phyloP scores from a whole-genome alignment of 805 yeast species.

The Priceomyces haplophilus region DNA sequence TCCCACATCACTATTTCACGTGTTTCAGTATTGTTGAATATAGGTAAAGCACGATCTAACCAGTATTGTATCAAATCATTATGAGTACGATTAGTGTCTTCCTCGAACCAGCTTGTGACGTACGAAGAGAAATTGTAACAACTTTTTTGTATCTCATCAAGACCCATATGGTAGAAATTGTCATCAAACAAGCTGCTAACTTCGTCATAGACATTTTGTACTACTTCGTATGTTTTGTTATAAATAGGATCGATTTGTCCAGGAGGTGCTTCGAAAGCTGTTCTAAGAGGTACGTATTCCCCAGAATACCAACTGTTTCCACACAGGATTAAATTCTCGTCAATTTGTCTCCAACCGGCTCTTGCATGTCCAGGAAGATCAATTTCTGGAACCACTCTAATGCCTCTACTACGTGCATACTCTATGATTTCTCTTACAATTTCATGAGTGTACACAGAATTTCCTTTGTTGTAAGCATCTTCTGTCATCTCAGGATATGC shows the following conservation, averaged over 20 bases:
- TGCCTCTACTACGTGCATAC: constrained; percentile 35
- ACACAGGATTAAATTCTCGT: constrained; percentile 29
- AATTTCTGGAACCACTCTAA: constrained; percentile 41
- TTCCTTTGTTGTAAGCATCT: constrained; percentile 34
- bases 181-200: constrained; percentile 30
- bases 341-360: constrained; percentile 37
- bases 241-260: constrained; percentile 38
- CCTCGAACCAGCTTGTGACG: constrained; percentile 26
- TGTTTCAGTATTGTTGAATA: constrained; percentile 20
- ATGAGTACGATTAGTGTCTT: constrained; percentile 20
- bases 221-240: constrained; percentile 30
- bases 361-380: constrained; percentile 44
- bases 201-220: constrained; percentile 32
- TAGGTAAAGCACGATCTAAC: constrained; percentile 33
- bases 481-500: constrained; percentile 35
- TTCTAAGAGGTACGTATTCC: constrained; percentile 15
- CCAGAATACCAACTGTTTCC: constrained; percentile 22
- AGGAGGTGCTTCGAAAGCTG: constrained; percentile 40
- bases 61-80: constrained; percentile 32
- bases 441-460: constrained; percentile 25
- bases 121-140: constrained; percentile 32
- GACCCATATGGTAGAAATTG: constrained; percentile 40
- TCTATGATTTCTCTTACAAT: constrained; percentile 26
- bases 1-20: constrained; percentile 41
- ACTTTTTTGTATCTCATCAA: constrained; percentile 32